Percentiles rank a stretch among this genome's conserved stretches.
These are phyloP conservation scores for Immersiella caudata DNA, from an alignment of 495 filamentous ascomycete genomes.

Conservation along the genomic window DNA sequence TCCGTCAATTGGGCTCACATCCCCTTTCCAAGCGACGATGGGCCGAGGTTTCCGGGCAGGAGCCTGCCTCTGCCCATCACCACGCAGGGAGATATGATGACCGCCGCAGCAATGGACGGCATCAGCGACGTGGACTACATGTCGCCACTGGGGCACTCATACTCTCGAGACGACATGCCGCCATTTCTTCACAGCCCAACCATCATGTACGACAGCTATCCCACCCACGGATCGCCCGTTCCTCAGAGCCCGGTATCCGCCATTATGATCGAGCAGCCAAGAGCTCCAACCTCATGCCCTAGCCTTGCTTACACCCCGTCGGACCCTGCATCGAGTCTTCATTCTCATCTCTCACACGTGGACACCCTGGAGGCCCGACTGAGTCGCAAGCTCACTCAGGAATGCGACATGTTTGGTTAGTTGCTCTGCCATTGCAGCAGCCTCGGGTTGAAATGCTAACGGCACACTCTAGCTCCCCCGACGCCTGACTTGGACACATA, in stretches of 20 bases:
- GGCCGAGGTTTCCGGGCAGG: conserved; percentile 28
- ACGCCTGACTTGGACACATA: conserved; percentile 52
- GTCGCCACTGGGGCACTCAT: conserved; percentile 55
- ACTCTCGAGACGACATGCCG: conserved; percentile 52
- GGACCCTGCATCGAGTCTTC: conserved; percentile 51
- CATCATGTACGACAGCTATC: conserved; percentile 55
- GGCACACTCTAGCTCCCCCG: conserved; percentile 32
- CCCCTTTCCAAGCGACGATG: conserved; percentile 35
- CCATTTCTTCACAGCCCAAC: conserved; percentile 55
- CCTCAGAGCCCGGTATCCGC: conserved; percentile 56
- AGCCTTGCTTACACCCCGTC: conserved; percentile 52
- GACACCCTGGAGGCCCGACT: conserved; percentile 51
- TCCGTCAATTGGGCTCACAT: conserved; percentile 40
- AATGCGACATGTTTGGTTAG: conserved; percentile 52
- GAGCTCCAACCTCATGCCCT: conserved; percentile 55
- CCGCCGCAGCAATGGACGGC: conserved; percentile 51
- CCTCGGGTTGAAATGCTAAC: background rate
- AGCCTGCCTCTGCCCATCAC: conserved; percentile 30
- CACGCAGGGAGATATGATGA: conserved; percentile 45
- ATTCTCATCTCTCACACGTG: conserved; percentile 45
- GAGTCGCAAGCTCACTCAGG: conserved; percentile 48
- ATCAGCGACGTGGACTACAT: conserved; percentile 60
- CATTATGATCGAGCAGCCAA: conserved; percentile 54
- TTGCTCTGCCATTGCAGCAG: conserved; percentile 7
- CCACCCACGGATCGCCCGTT: conserved; percentile 48